Evolutionary conservation across 805 yeast species (phyloP).

Genomic region (Wickerhamiella azyma): DNA sequence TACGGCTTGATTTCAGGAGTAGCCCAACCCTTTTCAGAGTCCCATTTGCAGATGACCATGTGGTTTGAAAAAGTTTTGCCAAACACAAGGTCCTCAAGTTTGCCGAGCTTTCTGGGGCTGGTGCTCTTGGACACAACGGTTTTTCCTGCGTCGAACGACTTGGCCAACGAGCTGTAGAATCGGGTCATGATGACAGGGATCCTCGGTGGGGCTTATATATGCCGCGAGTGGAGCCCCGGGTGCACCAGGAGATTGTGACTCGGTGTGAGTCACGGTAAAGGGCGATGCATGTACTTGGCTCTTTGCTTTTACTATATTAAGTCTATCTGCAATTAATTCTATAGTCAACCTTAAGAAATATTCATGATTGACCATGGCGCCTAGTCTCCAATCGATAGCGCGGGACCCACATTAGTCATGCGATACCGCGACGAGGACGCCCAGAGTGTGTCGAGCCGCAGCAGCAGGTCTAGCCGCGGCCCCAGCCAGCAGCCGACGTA

Average conservation of each 20-base stretch:
- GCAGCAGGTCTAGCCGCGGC: not conserved
- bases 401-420: conserved; percentile 2
- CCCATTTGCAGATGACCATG: conserved; percentile 82
- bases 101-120: conserved; percentile 39
- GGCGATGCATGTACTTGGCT: no score
- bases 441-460: not conserved
- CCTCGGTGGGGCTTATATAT: no score
- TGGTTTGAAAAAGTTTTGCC: conserved; percentile 75
- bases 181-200: no score
- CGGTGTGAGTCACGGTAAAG: no score
- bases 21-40: conserved; percentile 64
- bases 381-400: no score
- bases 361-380: no score
- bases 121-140: conserved; percentile 35
- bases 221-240: no score
- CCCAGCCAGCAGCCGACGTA: conserved; percentile 7
- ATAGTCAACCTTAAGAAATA: no score
- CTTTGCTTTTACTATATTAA: no score
- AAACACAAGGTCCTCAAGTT: conserved; percentile 52
- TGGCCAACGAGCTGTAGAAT: not conserved
- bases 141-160: conserved; percentile 38
- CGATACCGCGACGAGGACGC: conserved; percentile 10
- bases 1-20: conserved; percentile 82
- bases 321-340: no score
- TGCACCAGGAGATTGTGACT: no score